Evolutionary conservation across 331 rosid species (phyloP), one percentile per base, ranked within the genome.

Genomic region (Arachis monticola): DNA sequence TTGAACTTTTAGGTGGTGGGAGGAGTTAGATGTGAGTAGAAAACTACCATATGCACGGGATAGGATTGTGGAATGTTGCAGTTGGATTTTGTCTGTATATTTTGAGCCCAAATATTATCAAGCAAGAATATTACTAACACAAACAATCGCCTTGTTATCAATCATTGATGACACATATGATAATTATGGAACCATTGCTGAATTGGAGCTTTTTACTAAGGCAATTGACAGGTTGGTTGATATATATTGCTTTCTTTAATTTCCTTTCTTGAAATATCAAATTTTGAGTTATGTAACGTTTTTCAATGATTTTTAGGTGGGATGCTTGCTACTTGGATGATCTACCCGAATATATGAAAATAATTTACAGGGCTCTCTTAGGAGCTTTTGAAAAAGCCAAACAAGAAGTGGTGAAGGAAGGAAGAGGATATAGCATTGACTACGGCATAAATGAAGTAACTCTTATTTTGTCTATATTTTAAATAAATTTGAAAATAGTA

Each of bases 261-360:
- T 47, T 47, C 12, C 1, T 48, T 48, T 45, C 10, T 45, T 45
- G 48, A 45, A 45, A 45, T 7, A 8, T 6, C 5, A 45, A 45
- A 45, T 0, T 45, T 1, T 45, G 48, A 6, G 48, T 46, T 27
- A 47, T 58, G 4, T 10, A 8, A 1, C 10, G 8, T 8, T 31
- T 5, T 12, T 45, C 8, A 45, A 7, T 45, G 9, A 6, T 69
- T 70, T 70, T 51, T 74, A 89, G 87, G 63, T 89, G 87, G 88
- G 87, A 87, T 62, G 41, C 47, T 5, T 10, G 57, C 2, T 47
- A 35, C 60, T 40, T 63, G 10, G 45, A 76, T 53, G 27, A 17
- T 56, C 86, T 89, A 1, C 87, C 90, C 0, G 82, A 82, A 31
- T 87, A 63, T 42, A 80, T 87, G 85, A 79, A 78, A 59, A 0